Evolutionary conservation across 169 alveolate genomes (phyloP).

Genomic region (Plasmodium ovale): DNA sequence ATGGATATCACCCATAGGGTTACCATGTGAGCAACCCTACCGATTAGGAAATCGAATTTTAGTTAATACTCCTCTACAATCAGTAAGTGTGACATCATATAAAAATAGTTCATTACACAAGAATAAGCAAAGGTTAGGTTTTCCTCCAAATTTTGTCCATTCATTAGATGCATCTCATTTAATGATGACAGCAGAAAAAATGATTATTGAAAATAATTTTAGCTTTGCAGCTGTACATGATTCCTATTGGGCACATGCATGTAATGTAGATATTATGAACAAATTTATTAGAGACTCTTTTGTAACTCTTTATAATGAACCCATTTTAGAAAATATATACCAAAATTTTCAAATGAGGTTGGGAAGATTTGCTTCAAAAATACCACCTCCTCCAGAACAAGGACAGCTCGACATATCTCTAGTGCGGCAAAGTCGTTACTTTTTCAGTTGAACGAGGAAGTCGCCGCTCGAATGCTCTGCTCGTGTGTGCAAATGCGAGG

Average conservation of each 20-base stretch:
- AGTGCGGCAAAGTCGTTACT: slow-evolving; percentile 80
- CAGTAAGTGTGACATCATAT: slow-evolving; percentile 85
- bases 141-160: slow-evolving; percentile 98
- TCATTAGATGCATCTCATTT: slow-evolving; percentile 97
- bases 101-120: slow-evolving; percentile 82
- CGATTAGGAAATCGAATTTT: slow-evolving; percentile 85
- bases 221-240: slow-evolving; percentile 98
- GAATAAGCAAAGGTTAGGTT: slow-evolving; percentile 94
- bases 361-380: slow-evolving; percentile 77
- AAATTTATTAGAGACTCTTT: slow-evolving; percentile 90
- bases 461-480: too few species aligned
- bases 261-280: slow-evolving; percentile 92
- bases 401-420: slow-evolving; percentile 85
- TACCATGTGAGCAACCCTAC: slow-evolving; percentile 96
- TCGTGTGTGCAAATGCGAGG: too few species aligned
- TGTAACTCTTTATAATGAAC: slow-evolving; percentile 90
- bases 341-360: slow-evolving; percentile 86
- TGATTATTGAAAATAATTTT: slow-evolving; percentile 82
- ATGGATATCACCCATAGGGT: slow-evolving; percentile 96
- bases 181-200: slow-evolving; percentile 94
- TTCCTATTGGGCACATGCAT: slow-evolving; percentile 97
- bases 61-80: slow-evolving; percentile 90
- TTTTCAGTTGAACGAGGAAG: slow-evolving; percentile 78
- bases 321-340: slow-evolving; percentile 91
- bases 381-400: slow-evolving; percentile 87